Base-by-base conservation (phyloP, 2,329 filamentous ascomycete genomes). In the Exophiala lecanii-corni region DNA sequence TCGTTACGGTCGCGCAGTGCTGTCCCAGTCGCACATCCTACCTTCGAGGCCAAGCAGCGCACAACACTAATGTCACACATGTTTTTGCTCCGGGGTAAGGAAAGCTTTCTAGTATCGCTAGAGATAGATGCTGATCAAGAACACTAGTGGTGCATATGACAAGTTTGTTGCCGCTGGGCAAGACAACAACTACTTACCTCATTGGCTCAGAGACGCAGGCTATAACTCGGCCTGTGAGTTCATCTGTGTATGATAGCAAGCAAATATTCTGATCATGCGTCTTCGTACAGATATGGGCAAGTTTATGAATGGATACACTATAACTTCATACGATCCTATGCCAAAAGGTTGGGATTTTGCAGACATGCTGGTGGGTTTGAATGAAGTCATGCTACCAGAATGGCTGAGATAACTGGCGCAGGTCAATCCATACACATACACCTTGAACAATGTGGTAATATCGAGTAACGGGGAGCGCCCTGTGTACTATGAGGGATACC, bases 41-140 rank as follows among this genome's bases (percentile, higher is more conserved):
- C 3, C 50, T 57, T 26, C 45, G 55, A 5, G 59, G 59, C 1
- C 50, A 56, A 16, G 47, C 49, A 9, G 57, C 55, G 1, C 59
- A 61, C 36, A 57, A 58, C 18, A 58, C 54, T 5, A 60, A 61
- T 32, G 48, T 57, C 9, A 62, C 61, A 0, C 43, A 62, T 33
- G 57, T 63, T 2, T 25, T 15, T 7, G n/a, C 45, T 3, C 41
- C 45, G 4, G 46, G 25, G 25, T 28, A n/a, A 28, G 25, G 9
- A 28, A 9, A 28, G 9, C n/a, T n/a, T n/a, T n/a, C n/a, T 9
- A 28, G 25, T 28, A n/a, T n/a, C 9, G 25, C 25, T 28, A 28
- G 25, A 28, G n/a, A 28, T 28, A 9, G n/a, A n/a, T 28, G 25
- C 25, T 28, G n/a, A 28, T 28, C 9, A 28, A 28, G 9, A 9